phyloP scores from a whole-genome alignment of 192 early-diverging fungal genomes.

The Gonapodya sp. region DNA sequence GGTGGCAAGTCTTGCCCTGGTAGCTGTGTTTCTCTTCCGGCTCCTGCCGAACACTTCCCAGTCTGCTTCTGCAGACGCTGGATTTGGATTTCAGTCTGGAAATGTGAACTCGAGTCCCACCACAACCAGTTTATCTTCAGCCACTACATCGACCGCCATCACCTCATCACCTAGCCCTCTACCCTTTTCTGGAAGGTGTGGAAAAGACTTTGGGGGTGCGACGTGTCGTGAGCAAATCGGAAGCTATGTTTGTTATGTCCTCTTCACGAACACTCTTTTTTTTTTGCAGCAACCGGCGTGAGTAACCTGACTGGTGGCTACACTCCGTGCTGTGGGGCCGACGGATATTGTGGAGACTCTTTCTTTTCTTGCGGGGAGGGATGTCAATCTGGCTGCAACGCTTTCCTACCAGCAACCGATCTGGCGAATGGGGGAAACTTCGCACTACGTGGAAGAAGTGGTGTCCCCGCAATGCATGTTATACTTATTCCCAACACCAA shows the following conservation, averaged over 20 bases:
- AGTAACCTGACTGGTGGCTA: background rate
- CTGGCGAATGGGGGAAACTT: background rate
- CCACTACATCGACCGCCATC: background rate
- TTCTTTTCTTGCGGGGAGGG: background rate
- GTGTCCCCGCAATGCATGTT: background rate
- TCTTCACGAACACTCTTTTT: background rate
- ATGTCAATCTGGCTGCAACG: background rate
- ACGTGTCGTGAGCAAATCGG: background rate
- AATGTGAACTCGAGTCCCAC: background rate
- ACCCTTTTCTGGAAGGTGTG: background rate
- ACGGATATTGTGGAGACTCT: background rate
- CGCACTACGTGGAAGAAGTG: background rate
- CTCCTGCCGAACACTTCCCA: background rate
- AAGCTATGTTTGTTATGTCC: background rate
- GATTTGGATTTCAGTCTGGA: background rate
- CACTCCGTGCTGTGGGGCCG: background rate
- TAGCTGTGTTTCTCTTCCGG: background rate
- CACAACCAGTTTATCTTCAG: background rate
- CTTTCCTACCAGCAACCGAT: background rate
- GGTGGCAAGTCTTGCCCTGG: background rate
- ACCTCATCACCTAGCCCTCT: background rate
- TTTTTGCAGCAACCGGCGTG: background rate
- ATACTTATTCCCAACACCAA: background rate
- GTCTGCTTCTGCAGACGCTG: background rate
- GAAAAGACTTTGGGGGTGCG: background rate